A percentile compares a stretch with the other conserved stretches of the same genome.
phyloP scores from a whole-genome alignment of 78 protist species.

The Chrysochromulina tobinii region DNA sequence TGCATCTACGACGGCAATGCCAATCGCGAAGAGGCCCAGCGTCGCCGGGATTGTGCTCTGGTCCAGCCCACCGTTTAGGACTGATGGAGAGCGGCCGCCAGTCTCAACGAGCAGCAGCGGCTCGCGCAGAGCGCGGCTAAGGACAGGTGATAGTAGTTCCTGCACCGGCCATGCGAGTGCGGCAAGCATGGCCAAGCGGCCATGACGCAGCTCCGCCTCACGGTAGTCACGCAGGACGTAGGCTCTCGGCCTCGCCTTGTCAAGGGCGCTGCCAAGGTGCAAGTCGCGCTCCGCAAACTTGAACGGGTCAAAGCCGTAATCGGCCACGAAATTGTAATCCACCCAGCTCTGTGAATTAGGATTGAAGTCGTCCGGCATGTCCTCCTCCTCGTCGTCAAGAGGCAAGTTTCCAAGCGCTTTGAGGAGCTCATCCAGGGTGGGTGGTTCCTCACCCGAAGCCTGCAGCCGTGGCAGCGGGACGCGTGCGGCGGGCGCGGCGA shows the following conservation, averaged over 20 bases:
- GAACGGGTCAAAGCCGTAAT: not conserved
- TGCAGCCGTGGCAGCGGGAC: too few relatives aligned
- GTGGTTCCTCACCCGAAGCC: too few relatives aligned
- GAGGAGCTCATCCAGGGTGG: too few relatives aligned
- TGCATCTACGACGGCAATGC: not conserved
- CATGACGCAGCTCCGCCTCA: not conserved
- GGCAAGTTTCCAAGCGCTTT: too few relatives aligned
- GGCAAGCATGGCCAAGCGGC: not conserved
- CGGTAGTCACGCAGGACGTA: not conserved
- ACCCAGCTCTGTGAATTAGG: too few relatives aligned
- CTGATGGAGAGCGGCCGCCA: not conserved
- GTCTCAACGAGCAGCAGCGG: not conserved
- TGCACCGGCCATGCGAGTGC: not conserved
- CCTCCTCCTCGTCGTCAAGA: too few relatives aligned
- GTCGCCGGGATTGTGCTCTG: not conserved
- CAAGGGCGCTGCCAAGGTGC: not conserved
- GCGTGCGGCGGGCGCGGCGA: too few relatives aligned
- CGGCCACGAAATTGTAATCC: too few relatives aligned
- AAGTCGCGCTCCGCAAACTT: not conserved
- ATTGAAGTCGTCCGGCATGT: too few relatives aligned
- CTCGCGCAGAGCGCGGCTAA: not conserved
- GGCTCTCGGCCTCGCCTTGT: not conserved
- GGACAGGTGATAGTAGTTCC: not conserved
- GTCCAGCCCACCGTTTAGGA: not conserved
- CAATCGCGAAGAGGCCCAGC: not conserved